Evolutionary conservation across 1,284 basidiomycete species (phyloP).

Genomic region (Ustilago hordei): DNA sequence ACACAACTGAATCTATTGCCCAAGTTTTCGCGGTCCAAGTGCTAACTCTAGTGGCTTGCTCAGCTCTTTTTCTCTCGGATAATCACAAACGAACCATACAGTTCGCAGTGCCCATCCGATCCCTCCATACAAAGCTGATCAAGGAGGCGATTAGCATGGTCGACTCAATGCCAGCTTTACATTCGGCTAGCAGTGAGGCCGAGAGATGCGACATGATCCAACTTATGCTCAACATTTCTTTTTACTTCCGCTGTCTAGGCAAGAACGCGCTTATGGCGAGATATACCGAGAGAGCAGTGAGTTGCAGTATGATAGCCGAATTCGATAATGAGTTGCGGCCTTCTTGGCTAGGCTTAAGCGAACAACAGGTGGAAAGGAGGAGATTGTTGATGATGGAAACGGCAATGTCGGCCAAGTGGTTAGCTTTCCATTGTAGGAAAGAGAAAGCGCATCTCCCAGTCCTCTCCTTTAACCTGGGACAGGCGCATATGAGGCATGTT

Average conservation of each 20-base stretch:
- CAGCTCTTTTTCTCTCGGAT: conserved; percentile 30
- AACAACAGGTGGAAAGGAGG: conserved; percentile 25
- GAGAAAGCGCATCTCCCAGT: conserved; percentile 6
- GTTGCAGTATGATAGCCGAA: conserved; percentile 14
- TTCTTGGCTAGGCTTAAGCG: conserved; percentile 24
- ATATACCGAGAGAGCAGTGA: conserved; percentile 26
- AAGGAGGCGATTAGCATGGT: conserved; percentile 28
- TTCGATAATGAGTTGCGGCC: conserved; percentile 28
- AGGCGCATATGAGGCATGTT: conserved; percentile 9
- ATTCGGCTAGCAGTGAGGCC: conserved; percentile 16
- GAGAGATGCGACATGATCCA: conserved; percentile 33
- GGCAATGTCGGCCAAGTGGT: conserved; percentile 19
- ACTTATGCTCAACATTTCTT: conserved; percentile 22
- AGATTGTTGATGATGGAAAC: conserved; percentile 22
- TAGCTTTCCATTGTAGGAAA: conserved; percentile 28
- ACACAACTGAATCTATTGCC: conserved; percentile 29
- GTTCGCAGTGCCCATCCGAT: conserved; percentile 23
- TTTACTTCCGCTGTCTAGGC: conserved; percentile 39
- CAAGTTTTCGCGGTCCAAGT: conserved; percentile 31
- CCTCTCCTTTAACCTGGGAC: conserved; percentile 22
- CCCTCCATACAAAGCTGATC: conserved; percentile 29
- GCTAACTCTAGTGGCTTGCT: conserved; percentile 17
- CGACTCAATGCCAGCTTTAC: conserved; percentile 28
- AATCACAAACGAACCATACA: conserved; percentile 29
- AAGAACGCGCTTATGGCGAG: conserved; percentile 14